Evolutionary conservation across 345 rosid species (phyloP).

Genomic region (Firmiana major): DNA sequence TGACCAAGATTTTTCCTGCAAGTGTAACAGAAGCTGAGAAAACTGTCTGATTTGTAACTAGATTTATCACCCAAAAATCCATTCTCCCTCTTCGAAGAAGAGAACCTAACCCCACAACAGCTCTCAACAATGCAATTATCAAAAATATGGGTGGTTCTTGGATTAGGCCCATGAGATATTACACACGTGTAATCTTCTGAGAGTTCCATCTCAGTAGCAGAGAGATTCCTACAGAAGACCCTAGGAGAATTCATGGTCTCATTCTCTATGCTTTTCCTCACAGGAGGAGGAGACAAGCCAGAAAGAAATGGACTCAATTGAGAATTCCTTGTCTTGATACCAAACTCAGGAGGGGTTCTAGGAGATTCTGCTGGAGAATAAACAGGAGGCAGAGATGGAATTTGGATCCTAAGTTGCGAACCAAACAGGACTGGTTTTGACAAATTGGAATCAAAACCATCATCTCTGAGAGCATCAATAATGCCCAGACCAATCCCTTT

Average conservation of each 20-base stretch:
- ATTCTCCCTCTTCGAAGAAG: constrained; percentile 29
- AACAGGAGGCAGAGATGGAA: constrained; percentile 41
- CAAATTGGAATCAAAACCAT: constrained; percentile 26
- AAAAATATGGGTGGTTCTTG: constrained; percentile 86
- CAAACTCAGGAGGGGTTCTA: constrained; percentile 56
- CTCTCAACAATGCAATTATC: constrained; percentile 73
- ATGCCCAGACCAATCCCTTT: constrained; percentile 67
- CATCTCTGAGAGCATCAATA: constrained; percentile 54
- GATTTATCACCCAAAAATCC: constrained; percentile 24
- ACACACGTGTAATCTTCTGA: constrained; percentile 96
- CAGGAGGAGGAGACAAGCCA: constrained; percentile 44
- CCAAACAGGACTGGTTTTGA: constrained; percentile 68
- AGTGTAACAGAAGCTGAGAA: constrained; percentile 68
- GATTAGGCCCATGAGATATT: constrained; percentile 78
- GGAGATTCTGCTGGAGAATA: constrained; percentile 42
- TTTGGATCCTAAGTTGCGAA: constrained; percentile 73
- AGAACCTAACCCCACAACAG: constrained; percentile 46
- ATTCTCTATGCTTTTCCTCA: constrained; percentile 24
- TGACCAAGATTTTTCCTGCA: constrained; percentile 78
- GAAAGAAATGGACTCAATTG: constrained; percentile 35
- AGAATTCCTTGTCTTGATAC: constrained; percentile 56
- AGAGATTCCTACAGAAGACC: constrained; percentile 38
- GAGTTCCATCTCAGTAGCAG: constrained; percentile 66
- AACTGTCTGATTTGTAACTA: constrained; percentile 44
- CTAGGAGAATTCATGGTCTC: constrained; percentile 39